Percentiles rank a stretch among this genome's conserved stretches.
Evolutionary conservation across 1,284 basidiomycete species (phyloP).

Genomic region (Sporisorium scitamineum): DNA sequence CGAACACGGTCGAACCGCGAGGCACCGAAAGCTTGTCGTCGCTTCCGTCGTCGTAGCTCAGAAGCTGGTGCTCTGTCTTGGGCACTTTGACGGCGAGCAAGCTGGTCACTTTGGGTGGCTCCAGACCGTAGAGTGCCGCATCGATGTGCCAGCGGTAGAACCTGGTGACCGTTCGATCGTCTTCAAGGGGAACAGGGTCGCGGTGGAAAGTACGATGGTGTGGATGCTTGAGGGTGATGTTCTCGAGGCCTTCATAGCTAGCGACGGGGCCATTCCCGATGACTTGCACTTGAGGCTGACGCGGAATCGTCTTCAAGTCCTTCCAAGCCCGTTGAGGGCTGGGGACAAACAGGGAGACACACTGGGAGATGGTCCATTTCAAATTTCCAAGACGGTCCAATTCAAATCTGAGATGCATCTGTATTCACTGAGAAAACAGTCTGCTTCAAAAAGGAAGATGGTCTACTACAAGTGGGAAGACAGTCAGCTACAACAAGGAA

Average conservation of each 20-base stretch:
- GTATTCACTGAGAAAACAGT: too few species aligned
- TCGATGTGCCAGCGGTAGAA: conserved; percentile 12
- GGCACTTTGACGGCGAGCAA: conserved; percentile 8
- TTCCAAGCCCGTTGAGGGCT: too few species aligned
- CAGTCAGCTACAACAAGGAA: too few species aligned
- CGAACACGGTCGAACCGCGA: conserved; percentile 9
- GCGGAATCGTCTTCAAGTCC: conserved; percentile 6
- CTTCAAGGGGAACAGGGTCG: background rate
- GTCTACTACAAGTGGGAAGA: too few species aligned
- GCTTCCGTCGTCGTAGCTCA: conserved; percentile 8
- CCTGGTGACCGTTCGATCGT: background rate
- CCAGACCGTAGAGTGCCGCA: conserved; percentile 7
- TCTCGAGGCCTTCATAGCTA: conserved; percentile 4
- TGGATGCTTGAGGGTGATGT: conserved; percentile 7
- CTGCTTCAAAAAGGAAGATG: too few species aligned
- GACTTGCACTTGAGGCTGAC: conserved; percentile 6
- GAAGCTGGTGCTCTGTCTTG: conserved; percentile 1
- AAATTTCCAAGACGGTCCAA: too few species aligned
- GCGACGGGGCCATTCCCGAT: conserved; percentile 6
- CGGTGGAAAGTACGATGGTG: conserved; percentile 11
- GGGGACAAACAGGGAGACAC: too few species aligned
- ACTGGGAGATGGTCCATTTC: too few species aligned
- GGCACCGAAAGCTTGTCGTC: conserved; percentile 1
- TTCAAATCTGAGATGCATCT: too few species aligned
- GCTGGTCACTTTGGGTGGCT: conserved; percentile 9